Evolutionary conservation across 1,284 basidiomycete genomes (phyloP).

Genomic region (Sporisorium iseilematis-ciliati): DNA sequence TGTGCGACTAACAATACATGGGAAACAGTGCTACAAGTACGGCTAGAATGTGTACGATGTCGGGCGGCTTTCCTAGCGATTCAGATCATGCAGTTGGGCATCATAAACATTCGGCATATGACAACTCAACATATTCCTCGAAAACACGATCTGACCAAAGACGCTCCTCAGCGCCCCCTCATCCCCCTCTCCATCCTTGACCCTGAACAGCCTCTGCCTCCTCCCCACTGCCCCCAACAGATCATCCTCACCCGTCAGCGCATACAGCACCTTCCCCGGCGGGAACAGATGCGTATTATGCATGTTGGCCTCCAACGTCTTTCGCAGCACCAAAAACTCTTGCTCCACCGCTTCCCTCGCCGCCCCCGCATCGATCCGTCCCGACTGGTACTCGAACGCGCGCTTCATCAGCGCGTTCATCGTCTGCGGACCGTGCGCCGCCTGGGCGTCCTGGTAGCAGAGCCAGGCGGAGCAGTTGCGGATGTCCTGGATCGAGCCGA

Average conservation of each 20-base stretch:
- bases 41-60: background rate
- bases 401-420: constrained; percentile 54
- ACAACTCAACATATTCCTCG: constrained; percentile 81
- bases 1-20: background rate
- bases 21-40: background rate
- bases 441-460: constrained; percentile 75
- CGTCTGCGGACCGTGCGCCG: constrained; percentile 20
- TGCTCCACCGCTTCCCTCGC: constrained; percentile 25
- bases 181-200: constrained; percentile 22
- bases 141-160: constrained; percentile 83
- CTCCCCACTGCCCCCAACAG: constrained; percentile 12
- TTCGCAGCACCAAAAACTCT: constrained; percentile 76
- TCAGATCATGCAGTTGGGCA: constrained; percentile 33
- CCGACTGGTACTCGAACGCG: constrained; percentile 55
- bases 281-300: constrained; percentile 80
- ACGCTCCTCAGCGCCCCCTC: constrained; percentile 71
- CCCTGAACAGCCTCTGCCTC: constrained; percentile 36
- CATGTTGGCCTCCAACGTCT: constrained; percentile 88
- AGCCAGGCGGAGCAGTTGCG: constrained; percentile 81
- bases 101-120: constrained; percentile 75
- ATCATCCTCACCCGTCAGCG: constrained; percentile 77
- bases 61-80: constrained; percentile 6
- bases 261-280: constrained; percentile 83
- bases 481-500: constrained; percentile 82
- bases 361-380: constrained; percentile 15